Evolutionary conservation across 345 rosid genomes (phyloP).

Genomic region (Mercurialis annua): DNA sequence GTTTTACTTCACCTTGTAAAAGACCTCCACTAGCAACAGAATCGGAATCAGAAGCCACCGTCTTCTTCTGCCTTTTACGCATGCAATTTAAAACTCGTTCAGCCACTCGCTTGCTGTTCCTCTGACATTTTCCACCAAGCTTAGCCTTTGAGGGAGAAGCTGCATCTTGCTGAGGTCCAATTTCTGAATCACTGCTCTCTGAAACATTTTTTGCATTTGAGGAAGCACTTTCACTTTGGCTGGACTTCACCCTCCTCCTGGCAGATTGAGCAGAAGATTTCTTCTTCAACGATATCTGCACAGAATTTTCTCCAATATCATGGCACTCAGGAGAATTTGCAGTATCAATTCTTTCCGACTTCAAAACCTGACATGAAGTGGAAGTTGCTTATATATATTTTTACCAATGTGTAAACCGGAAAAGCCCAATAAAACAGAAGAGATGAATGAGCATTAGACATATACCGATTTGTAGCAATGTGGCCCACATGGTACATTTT

Average conservation of each 20-base stretch:
- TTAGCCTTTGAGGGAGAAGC: slow-evolving; percentile 59
- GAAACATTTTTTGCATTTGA: slow-evolving; percentile 73
- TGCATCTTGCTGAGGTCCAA: slow-evolving; percentile 52
- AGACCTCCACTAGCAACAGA: slow-evolving; percentile 62
- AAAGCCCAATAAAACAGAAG: slow-evolving; percentile 9
- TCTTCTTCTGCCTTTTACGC: slow-evolving; percentile 82
- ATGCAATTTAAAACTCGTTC: slow-evolving; percentile 72
- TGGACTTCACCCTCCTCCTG: slow-evolving; percentile 51
- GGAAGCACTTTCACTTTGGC: slow-evolving; percentile 90
- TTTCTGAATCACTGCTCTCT: slow-evolving; percentile 90
- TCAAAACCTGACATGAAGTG: slow-evolving; percentile 50
- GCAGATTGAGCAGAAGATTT: slow-evolving; percentile 46
- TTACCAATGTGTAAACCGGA: slow-evolving; percentile 12
- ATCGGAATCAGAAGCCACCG: slow-evolving; percentile 67
- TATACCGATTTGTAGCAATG: slow-evolving; percentile 73
- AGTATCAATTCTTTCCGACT: slow-evolving; percentile 40
- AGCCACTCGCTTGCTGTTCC: slow-evolving; percentile 88
- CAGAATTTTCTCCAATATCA: slow-evolving; percentile 47
- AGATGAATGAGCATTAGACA: slow-evolving; percentile 8
- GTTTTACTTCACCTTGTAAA: slow-evolving; percentile 46
- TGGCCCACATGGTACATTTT: slow-evolving; percentile 70
- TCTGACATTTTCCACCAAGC: slow-evolving; percentile 58
- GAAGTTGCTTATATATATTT: slow-evolving; percentile 15
- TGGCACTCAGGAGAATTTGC: slow-evolving; percentile 35
- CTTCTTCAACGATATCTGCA: slow-evolving; percentile 44